phyloP scores from a whole-genome alignment of 164 flowering plant species.

The Tetrastigma voinierianum region DNA sequence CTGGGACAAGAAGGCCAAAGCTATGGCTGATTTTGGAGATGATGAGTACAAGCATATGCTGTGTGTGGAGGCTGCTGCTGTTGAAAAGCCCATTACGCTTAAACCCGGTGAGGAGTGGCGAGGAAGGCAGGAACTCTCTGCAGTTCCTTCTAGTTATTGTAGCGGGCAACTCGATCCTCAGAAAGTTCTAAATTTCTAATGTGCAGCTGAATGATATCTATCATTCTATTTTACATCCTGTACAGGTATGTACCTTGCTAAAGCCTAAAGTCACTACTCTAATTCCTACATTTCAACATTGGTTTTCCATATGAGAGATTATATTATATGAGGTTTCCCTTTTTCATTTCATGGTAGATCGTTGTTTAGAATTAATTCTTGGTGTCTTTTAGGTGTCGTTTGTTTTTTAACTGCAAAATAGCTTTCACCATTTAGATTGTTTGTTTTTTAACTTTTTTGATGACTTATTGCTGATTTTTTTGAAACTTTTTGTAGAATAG shows the following conservation, averaged over 20 bases:
- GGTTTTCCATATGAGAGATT: too few species aligned
- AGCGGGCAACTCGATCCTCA: constrained; percentile 82
- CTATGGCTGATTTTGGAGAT: constrained; percentile 75
- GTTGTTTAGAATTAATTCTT: too few species aligned
- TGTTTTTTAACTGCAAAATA: too few species aligned
- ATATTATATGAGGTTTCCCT: too few species aligned
- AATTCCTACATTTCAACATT: neutral
- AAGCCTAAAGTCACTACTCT: too few species aligned
- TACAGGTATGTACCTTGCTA: constrained; percentile 51
- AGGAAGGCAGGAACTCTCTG: constrained; percentile 73
- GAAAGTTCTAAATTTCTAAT: constrained; percentile 67
- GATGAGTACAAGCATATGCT: constrained; percentile 84
- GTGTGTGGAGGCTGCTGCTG: constrained; percentile 77
- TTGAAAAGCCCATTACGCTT: constrained; percentile 68
- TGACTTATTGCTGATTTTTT: too few species aligned
- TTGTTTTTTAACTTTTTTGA: too few species aligned
- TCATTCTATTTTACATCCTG: constrained; percentile 27
- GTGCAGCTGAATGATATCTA: constrained; percentile 29
- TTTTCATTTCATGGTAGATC: too few species aligned
- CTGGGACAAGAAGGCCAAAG: constrained; percentile 81
- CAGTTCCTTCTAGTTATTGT: constrained; percentile 78
- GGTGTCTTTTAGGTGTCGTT: too few species aligned
- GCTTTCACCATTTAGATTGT: too few species aligned
- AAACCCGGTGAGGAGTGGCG: constrained; percentile 91
- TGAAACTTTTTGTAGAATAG: too few species aligned